Conservation (phyloP, 768 basidiomycete genomes). For the Hypholoma fasciculare region DNA sequence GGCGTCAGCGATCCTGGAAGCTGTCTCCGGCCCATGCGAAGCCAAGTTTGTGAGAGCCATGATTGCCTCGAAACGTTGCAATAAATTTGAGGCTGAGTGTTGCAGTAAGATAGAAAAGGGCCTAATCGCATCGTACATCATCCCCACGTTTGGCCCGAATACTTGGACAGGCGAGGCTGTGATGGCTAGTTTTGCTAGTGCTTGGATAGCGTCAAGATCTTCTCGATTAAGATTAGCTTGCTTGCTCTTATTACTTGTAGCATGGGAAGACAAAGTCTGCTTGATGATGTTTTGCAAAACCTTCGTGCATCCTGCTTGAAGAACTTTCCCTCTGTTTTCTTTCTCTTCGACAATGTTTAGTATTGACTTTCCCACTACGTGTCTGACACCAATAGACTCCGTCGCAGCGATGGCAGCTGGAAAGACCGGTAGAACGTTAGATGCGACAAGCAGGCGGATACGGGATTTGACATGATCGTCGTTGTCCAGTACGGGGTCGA, state of each 20-base stretch:
- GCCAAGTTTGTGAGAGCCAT: conserved; percentile 98
- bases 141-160: conserved; percentile 82
- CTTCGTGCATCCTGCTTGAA: conserved; percentile 80
- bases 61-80: conserved; percentile 89
- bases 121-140: conserved; percentile 78
- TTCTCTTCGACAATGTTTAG: conserved; percentile 77
- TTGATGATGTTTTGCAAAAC: conserved; percentile 59
- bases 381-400: conserved; percentile 66
- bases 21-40: conserved; percentile 66
- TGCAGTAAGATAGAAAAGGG: conserved; percentile 77
- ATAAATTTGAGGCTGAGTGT: conserved; percentile 62
- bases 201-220: conserved; percentile 74
- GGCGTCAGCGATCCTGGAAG: conserved; percentile 63
- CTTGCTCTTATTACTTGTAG: conserved; percentile 22
- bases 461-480: conserved; percentile 65
- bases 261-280: conserved; percentile 35
- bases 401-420: conserved; percentile 50
- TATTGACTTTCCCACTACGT: conserved; percentile 58
- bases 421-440: conserved; percentile 67
- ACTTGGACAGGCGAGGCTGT: conserved; percentile 89
- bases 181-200: conserved; percentile 90
- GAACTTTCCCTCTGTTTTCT: conserved; percentile 71
- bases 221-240: conserved; percentile 36
- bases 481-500: conserved; percentile 51
- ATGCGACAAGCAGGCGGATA: conserved; percentile 54